Percentiles rank a stretch among this genome's conserved stretches.
Conservation (phyloP, 306 rosid genomes). For the Cucumis cinereus region DNA sequence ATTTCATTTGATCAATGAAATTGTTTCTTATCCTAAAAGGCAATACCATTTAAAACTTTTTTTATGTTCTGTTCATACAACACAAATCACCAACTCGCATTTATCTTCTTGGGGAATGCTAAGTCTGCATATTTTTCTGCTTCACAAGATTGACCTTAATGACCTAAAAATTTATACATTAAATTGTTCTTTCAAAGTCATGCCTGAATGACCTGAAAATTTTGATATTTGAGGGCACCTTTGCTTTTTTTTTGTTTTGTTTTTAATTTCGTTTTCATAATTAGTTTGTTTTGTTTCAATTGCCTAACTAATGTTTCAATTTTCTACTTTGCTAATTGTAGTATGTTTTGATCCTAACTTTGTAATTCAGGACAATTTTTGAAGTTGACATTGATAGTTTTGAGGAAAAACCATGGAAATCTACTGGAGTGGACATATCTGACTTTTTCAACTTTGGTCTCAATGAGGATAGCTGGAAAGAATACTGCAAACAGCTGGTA, state of each 20-base stretch:
- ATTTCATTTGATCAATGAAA: too few relatives aligned
- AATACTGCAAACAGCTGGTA: constrained; percentile 98
- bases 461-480: constrained; percentile 94
- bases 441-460: constrained; percentile 91
- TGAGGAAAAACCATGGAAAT: constrained; percentile 96
- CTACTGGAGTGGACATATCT: constrained; percentile 58
- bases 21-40: too few relatives aligned
- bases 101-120: neutral
- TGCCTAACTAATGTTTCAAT: neutral
- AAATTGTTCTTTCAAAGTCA: neutral
- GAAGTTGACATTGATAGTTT: constrained; percentile 82
- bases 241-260: neutral
- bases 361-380: constrained; percentile 76
- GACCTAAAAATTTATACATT: neutral
- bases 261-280: neutral
- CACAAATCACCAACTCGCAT: neutral
- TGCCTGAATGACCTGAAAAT: neutral
- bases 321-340: constrained; percentile 2
- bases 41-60: neutral
- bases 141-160: neutral
- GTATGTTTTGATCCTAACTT: constrained; percentile 10
- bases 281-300: neutral
- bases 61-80: neutral
- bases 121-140: neutral
- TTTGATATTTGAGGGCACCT: neutral